Percentiles rank a stretch among this genome's conserved stretches.
Conservation (phyloP, 192 early-diverging fungal species). For the Mortierella antarctica region DNA sequence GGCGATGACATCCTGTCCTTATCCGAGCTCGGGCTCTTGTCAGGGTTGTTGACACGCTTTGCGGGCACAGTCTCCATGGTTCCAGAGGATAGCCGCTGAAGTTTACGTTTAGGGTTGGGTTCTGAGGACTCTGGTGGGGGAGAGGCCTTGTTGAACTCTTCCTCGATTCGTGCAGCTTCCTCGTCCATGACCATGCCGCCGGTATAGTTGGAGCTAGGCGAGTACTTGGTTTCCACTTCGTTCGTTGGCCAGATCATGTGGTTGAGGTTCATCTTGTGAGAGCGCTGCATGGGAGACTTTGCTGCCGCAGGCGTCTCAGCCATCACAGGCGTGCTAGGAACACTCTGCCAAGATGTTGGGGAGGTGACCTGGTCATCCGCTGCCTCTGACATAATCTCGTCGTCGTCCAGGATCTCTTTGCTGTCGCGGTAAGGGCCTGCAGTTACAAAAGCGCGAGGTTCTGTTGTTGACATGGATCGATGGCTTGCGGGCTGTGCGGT, state of each 20-base stretch:
- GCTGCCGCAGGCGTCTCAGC: constrained; percentile 1
- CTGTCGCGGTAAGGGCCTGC: constrained; percentile 44
- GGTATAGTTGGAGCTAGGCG: constrained; percentile 14
- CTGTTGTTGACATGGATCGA: constrained; percentile 7
- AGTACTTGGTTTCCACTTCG: constrained; percentile 44
- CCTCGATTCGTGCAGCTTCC: constrained; percentile 50
- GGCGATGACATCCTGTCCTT: neutral
- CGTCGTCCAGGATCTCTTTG: constrained; percentile 51
- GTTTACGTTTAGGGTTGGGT: constrained; percentile 49
- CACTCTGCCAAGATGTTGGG: constrained; percentile 29
- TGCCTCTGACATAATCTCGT: constrained; percentile 49
- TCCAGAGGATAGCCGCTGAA: constrained; percentile 44
- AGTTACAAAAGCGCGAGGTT: constrained; percentile 13
- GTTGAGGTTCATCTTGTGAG: constrained; percentile 52
- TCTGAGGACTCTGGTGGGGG: constrained; percentile 38
- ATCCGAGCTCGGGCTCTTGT: constrained; percentile 10
- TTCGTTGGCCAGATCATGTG: constrained; percentile 55
- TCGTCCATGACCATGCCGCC: constrained; percentile 42
- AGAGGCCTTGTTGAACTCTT: constrained; percentile 50
- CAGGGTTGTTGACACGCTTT: constrained; percentile 35
- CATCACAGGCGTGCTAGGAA: constrained; percentile 22
- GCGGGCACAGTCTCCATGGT: constrained; percentile 34
- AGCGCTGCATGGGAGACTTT: constrained; percentile 34
- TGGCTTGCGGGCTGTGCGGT: constrained; percentile 8
- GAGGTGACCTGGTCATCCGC: constrained; percentile 22